Evolutionary conservation across 495 filamentous ascomycete genomes (phyloP).

Genomic region (Aspergillus heteromorphus): DNA sequence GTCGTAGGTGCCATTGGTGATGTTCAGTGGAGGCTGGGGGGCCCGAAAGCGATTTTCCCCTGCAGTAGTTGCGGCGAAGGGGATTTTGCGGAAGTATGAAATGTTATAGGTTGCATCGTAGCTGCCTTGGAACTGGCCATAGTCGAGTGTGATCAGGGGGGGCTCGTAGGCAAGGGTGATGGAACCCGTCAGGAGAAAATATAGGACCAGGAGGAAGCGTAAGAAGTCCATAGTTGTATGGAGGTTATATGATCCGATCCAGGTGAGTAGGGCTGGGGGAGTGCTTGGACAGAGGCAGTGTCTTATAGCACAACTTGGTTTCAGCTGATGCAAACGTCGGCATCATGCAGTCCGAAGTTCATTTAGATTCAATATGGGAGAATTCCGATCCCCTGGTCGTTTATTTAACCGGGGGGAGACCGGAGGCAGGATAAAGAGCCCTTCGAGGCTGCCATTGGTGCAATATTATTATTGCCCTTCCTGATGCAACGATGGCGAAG

Average conservation of each 20-base stretch:
- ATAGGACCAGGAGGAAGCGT: background rate
- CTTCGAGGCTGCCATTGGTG: slow-evolving; percentile 4
- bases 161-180: slow-evolving; percentile 16
- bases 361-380: background rate
- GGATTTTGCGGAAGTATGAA: slow-evolving; percentile 52
- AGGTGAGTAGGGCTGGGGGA: background rate
- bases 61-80: slow-evolving; percentile 52
- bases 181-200: slow-evolving; percentile 7
- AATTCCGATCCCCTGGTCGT: background rate
- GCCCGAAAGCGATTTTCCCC: slow-evolving; percentile 52
- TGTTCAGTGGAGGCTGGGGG: slow-evolving; percentile 45
- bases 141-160: slow-evolving; percentile 39
- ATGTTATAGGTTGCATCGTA: slow-evolving; percentile 48
- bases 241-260: background rate
- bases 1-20: slow-evolving; percentile 47
- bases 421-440: background rate
- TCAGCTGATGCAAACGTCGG: slow-evolving; percentile 1
- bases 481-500: background rate
- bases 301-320: background rate
- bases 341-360: slow-evolving; percentile 11
- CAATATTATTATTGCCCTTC: background rate
- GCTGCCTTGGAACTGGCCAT: slow-evolving; percentile 54
- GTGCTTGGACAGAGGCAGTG: background rate
- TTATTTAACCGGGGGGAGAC: background rate
- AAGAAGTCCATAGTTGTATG: background rate